Percentiles rank a stretch among this genome's conserved stretches.
Conservation (phyloP, 1,139 yeast species). For the Pichia sp. region DNA sequence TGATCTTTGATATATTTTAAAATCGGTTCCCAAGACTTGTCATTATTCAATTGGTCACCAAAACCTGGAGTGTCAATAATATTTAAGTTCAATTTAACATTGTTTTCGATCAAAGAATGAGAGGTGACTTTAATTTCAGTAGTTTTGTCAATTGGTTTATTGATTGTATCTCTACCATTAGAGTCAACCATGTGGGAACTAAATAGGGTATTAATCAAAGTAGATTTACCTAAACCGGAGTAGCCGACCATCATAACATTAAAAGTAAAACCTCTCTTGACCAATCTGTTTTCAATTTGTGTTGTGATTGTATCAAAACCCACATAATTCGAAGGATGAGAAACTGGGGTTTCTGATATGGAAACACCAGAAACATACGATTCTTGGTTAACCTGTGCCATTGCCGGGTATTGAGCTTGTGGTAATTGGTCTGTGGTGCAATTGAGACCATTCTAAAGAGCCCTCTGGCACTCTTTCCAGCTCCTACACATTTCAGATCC, state of each 20-base stretch:
- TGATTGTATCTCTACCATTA: slow-evolving; percentile 58
- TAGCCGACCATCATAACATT: slow-evolving; percentile 92
- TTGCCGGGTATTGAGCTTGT: not conserved
- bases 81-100: slow-evolving; percentile 77
- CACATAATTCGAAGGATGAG: slow-evolving; percentile 55
- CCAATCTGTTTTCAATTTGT: slow-evolving; percentile 86
- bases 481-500: too few relatives aligned
- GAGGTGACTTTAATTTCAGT: slow-evolving; percentile 76
- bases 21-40: slow-evolving; percentile 95
- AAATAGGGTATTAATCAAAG: slow-evolving; percentile 83
- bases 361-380: not conserved
- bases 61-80: slow-evolving; percentile 96
- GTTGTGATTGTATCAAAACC: slow-evolving; percentile 96
- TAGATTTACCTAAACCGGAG: slow-evolving; percentile 92
- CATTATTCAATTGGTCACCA: slow-evolving; percentile 95
- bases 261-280: slow-evolving; percentile 91
- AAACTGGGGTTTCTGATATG: slow-evolving; percentile 5
- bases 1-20: slow-evolving; percentile 94
- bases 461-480: too few relatives aligned
- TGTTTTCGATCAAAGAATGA: slow-evolving; percentile 73
- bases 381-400: slow-evolving; percentile 1
- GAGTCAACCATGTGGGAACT: slow-evolving; percentile 73
- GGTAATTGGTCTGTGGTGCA: too few relatives aligned
- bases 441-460: too few relatives aligned
- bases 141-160: slow-evolving; percentile 77